Base-by-base conservation (phyloP, 768 basidiomycete species). In the Hericium rajendrae region DNA sequence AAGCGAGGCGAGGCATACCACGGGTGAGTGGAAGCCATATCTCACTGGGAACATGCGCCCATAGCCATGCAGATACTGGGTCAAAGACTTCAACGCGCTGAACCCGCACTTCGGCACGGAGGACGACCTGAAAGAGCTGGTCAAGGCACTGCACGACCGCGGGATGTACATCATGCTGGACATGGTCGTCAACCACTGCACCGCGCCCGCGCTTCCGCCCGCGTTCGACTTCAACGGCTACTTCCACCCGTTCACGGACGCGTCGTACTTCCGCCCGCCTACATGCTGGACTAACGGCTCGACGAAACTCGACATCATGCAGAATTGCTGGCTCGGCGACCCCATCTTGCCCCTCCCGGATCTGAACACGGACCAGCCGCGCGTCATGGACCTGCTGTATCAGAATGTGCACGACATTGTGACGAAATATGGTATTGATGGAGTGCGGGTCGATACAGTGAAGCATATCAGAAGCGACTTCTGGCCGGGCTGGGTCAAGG, bases 151-250 rank as follows among this genome's bases (percentile, higher is more conserved):
- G 28, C 83, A 83, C 59, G 60, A 65, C 1, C 74, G 78, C 22
- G 74, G 72, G 49, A 84, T 84, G 83, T 75, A 73, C 66, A 72
- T 84, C 59, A 82, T 84, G 79, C 67, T 84, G n/a, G 83, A 84
- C 66, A 68, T 83, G 53, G 83, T 85, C 60, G 74, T 84, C 59
- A 84, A 84, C 62, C 82, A 84, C 65, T 74, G 84, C 67, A 78
- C 78, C 2, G 71, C 76, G 0, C 60, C 70, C 18, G 15, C 32
- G 48, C 55, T 57, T 60, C 68, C 46, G 57, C 67, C 18, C 15
- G 9, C n/a, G 5, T 46, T 46, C 43, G 53, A 48, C 16, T 56
- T 60, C 65, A 51, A 61, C 61, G 40, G 41, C 59, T 40, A 58
- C 56, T 39, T 66, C 60, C 58, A 57, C 60, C 72, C 72, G 0